These are phyloP conservation scores for Aspergillus mulundensis DNA, from an alignment of 495 filamentous ascomycete species.

Conservation along the genomic window DNA sequence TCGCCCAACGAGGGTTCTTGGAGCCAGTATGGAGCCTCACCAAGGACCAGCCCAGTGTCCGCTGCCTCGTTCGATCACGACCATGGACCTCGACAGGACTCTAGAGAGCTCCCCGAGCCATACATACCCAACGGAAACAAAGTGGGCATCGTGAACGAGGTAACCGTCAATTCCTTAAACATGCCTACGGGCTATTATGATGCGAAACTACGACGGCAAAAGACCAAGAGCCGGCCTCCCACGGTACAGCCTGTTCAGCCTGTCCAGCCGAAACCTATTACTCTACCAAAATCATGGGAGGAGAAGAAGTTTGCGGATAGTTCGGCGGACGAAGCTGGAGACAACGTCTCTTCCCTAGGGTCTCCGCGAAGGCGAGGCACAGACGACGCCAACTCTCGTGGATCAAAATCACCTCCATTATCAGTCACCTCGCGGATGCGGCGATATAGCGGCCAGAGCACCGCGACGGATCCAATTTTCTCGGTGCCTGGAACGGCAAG, in stretches of 20 bases:
- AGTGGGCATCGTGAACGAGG: slow-evolving; percentile 1
- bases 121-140: neutral
- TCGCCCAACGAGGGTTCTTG: slow-evolving; percentile 42
- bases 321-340: slow-evolving; percentile 23
- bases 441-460: slow-evolving; percentile 35
- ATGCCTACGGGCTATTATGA: slow-evolving; percentile 41
- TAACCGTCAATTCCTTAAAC: slow-evolving; percentile 12
- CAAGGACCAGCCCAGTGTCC: slow-evolving; percentile 9
- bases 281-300: slow-evolving; percentile 11
- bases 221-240: slow-evolving; percentile 6
- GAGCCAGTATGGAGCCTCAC: slow-evolving; percentile 31
- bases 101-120: slow-evolving; percentile 1
- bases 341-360: slow-evolving; percentile 14
- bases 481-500: slow-evolving; percentile 29
- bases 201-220: slow-evolving; percentile 27
- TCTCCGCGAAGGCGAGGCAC: slow-evolving; percentile 15
- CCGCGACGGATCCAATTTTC: slow-evolving; percentile 22
- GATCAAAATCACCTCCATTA: slow-evolving; percentile 38
- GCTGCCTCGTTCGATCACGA: slow-evolving; percentile 7
- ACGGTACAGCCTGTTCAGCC: neutral
- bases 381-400: slow-evolving; percentile 19
- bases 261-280: neutral
- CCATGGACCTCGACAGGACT: slow-evolving; percentile 11
- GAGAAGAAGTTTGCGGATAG: slow-evolving; percentile 8
- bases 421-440: slow-evolving; percentile 46